Evolutionary conservation across 2,329 filamentous ascomycete species (phyloP), one percentile per base, ranked within the genome.

Genomic region (Pseudopyricularia javanii): DNA sequence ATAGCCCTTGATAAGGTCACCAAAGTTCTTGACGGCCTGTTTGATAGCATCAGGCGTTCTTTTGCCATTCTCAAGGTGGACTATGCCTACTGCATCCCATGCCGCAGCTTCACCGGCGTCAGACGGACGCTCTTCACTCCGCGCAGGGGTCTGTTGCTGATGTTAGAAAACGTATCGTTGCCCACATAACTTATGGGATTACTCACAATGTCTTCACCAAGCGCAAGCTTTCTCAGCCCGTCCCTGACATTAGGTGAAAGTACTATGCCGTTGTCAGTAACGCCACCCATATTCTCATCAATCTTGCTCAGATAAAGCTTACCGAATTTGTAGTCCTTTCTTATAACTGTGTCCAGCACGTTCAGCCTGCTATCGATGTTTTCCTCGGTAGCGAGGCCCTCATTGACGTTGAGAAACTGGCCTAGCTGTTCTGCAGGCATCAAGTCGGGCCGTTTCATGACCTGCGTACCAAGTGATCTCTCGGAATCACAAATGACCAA

Each of bases 21-120:
- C 74, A 43, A 75, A 76, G 32, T 72, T 69, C 53, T 76, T 74
- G 17, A 80, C 76, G 7, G 71, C 70, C 17, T 63, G 62, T 22
- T 74, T 74, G 53, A 75, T 73, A 8, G 65, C 59, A 26, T 65
- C 54, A 45, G 6, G 34, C 43, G 51, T 56, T 56, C 62, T 35
- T 61, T 61, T 60, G 68, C 64, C 55, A 59, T 34, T 62, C n/a
- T 75, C 71, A 54, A 79, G 63, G 53, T 74, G 62, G 14, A 78
- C 70, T 48, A 76, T 70, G 17, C 74, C 74, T 55, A 76, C 70
- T 0, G 71, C 68, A 59, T 80, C 77, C 75, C 76, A 80, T 3
- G 68, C 70, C 24, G 74, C 73, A 24, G 71, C 75, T 54, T 73
- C 74, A 15, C 69, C 65, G 9, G 68, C 63, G 49, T 77, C 70